Evolutionary conservation across 1,284 basidiomycete genomes (phyloP), one percentile per base, ranked within the genome.

Genomic region (Pseudozyma hubeiensis): DNA sequence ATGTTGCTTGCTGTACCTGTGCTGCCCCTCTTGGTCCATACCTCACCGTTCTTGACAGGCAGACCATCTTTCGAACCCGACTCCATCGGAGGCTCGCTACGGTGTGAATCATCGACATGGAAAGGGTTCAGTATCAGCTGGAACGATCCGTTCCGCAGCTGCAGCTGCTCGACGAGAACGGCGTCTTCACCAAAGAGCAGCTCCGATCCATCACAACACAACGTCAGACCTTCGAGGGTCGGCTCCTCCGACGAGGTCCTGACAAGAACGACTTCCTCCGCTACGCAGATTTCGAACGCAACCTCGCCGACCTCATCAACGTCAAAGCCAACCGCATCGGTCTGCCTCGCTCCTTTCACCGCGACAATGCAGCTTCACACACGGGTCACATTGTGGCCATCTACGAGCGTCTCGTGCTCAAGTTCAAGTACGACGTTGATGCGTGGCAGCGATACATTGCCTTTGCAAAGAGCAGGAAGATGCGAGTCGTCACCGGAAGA

Each of bases 91-190:
- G 24, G 1, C 24, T 24, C 24, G 24, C 24, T 24, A 4, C 24
- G 24, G 24, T 24, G 2, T 24, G 24, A 24, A 24, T 4, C 24
- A 24, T n/a, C 43, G 14, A 37, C 50, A 96, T 96, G 93, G 93
- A 97, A 88, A 89, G 93, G 74, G 94, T 97, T 0, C 92, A 96
- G 78, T 96, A 92, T 80, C 91, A 95, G 86, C 92, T 96, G 84
- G 94, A 97, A 90, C 91, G 93, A 87, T 95, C 95, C 89, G 91
- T 97, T 88, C 90, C 92, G 59, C 94, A 97, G 90, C 91, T 98
- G 80, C 94, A 94, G 86, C 93, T 97, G 86, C 88, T 97, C 29
- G 90, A 93, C 75, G 90, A 94, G 78, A 93, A 92, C 86, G 89
- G 89, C 67, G 86, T 97, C 61, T 97, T 99, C 85, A 90, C 92